phyloP scores from a whole-genome alignment of 1,284 basidiomycete species.

The Ustilago cynodontis region DNA sequence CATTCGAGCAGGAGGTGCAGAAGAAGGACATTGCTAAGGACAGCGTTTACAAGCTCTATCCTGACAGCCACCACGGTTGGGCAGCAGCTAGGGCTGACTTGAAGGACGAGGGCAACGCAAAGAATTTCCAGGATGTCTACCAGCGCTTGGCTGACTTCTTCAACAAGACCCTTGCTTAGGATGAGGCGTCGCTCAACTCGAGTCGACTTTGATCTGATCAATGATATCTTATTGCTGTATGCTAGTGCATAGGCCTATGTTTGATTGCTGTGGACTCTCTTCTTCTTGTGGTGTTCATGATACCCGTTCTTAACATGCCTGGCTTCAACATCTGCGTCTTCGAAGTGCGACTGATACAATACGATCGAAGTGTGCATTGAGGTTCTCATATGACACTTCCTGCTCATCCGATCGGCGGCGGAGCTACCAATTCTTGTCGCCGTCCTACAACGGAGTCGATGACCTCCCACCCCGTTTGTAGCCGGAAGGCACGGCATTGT shows the following conservation, averaged over 20 bases:
- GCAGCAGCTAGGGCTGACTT: slow-evolving; percentile 79
- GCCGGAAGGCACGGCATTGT: too few species aligned
- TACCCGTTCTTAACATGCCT: too few species aligned
- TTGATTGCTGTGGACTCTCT: too few species aligned
- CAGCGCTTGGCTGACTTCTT: slow-evolving; percentile 61
- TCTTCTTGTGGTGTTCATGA: background rate
- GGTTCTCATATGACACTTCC: too few species aligned
- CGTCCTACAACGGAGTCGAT: too few species aligned
- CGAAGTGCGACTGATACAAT: too few species aligned
- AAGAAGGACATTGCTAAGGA: slow-evolving; percentile 72
- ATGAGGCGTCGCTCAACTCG: background rate
- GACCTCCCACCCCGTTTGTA: too few species aligned
- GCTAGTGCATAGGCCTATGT: background rate
- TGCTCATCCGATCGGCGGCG: too few species aligned
- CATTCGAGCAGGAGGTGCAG: slow-evolving; percentile 73
- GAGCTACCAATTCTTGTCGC: too few species aligned
- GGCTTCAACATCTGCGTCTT: too few species aligned
- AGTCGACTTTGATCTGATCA: background rate
- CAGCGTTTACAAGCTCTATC: slow-evolving; percentile 75
- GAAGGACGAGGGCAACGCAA: slow-evolving; percentile 76
- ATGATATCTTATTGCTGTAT: background rate
- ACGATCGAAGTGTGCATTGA: too few species aligned
- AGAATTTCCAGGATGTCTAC: slow-evolving; percentile 79
- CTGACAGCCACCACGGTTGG: slow-evolving; percentile 75
- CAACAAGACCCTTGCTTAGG: slow-evolving; percentile 47